phyloP scores from a whole-genome alignment of 495 filamentous ascomycete genomes.

The Pseudomonodictys pantanalensis region DNA sequence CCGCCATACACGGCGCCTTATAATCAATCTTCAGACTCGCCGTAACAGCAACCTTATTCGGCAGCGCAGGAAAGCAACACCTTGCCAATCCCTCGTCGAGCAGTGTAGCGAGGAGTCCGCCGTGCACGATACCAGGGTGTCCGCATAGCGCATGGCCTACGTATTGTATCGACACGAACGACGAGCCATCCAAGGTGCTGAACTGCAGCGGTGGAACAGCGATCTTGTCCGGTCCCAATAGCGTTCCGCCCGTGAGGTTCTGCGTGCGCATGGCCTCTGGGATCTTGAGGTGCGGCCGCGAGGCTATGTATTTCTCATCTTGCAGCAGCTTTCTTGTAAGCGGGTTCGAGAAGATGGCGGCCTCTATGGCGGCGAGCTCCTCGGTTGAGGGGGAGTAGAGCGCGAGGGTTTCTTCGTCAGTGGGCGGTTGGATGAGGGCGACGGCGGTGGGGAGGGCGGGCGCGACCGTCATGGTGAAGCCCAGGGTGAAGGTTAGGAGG shows the following conservation, averaged over 20 bases:
- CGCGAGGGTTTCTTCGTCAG: conserved; percentile 69
- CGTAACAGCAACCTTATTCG: conserved; percentile 85
- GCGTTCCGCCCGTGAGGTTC: conserved; percentile 78
- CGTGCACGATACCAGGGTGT: conserved; percentile 88
- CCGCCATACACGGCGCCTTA: conserved; percentile 70
- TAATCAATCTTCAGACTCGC: conserved; percentile 91
- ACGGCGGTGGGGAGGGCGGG: conserved; percentile 48
- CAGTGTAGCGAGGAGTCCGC: conserved; percentile 85
- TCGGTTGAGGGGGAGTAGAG: conserved; percentile 61
- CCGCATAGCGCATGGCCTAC: conserved; percentile 82
- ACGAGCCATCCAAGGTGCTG: conserved; percentile 66
- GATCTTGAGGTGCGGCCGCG: conserved; percentile 84
- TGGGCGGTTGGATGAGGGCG: conserved; percentile 44
- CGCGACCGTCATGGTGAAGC: conserved; percentile 54
- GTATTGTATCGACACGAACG: conserved; percentile 71
- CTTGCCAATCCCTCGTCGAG: conserved; percentile 88
- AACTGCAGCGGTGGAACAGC: conserved; percentile 80
- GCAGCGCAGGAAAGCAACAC: conserved; percentile 87
- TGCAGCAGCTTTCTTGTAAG: conserved; percentile 62
- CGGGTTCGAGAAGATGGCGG: conserved; percentile 72
- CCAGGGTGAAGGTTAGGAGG: conserved; percentile 29
- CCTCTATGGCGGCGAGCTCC: conserved; percentile 58
- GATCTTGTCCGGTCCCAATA: conserved; percentile 72
- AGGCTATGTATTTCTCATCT: conserved; percentile 66
- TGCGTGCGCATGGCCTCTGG: conserved; percentile 61